Evolutionary conservation across 2,329 filamentous ascomycete species (phyloP).

Genomic region (Diaporthe sp.): DNA sequence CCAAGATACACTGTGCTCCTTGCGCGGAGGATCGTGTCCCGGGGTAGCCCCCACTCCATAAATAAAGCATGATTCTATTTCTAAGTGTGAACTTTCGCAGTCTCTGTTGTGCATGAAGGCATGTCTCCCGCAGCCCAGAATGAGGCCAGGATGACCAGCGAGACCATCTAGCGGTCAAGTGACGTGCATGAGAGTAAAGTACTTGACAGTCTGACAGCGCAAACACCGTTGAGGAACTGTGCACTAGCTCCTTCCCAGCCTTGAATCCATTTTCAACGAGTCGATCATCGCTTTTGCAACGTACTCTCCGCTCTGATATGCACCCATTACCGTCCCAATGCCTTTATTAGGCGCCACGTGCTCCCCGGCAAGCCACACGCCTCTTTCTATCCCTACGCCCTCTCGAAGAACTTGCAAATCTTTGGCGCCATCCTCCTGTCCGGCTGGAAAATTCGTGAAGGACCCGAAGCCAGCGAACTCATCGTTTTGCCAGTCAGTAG

Average conservation of each 20-base stretch:
- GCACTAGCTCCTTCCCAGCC: neutral
- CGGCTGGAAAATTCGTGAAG: slow-evolving; percentile 2
- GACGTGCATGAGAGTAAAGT: neutral
- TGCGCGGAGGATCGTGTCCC: too few relatives aligned
- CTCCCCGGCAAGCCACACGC: slow-evolving; percentile 1
- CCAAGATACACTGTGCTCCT: too few relatives aligned
- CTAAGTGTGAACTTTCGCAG: neutral
- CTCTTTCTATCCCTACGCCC: neutral
- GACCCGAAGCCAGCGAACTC: slow-evolving; percentile 8
- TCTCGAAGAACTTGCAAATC: neutral
- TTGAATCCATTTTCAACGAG: neutral
- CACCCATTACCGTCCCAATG: neutral
- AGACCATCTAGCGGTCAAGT: neutral
- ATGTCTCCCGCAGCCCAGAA: too few relatives aligned
- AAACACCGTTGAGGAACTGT: neutral
- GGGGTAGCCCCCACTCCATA: too few relatives aligned
- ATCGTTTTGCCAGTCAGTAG: slow-evolving; percentile 15
- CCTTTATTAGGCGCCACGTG: neutral
- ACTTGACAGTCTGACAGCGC: neutral
- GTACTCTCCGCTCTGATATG: neutral
- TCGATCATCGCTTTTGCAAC: neutral
- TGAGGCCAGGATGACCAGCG: too few relatives aligned
- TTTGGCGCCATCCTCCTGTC: neutral
- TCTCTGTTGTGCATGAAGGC: too few relatives aligned
- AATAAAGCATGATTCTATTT: neutral